phyloP scores from a whole-genome alignment of 305 asterid species.

The Rubia peregrina region DNA sequence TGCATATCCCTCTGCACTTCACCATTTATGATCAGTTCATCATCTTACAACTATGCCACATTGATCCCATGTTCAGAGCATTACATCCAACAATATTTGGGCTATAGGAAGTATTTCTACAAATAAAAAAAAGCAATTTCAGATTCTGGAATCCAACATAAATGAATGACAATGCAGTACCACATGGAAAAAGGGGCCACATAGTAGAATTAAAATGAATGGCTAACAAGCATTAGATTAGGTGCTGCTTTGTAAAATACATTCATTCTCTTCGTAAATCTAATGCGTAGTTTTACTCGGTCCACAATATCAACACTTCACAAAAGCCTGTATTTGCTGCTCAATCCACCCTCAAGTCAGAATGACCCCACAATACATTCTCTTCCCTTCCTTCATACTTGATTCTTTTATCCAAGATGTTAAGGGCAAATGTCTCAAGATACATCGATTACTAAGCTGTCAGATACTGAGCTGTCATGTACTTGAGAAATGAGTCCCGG shows the following conservation, averaged over 20 bases:
- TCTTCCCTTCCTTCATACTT: background rate
- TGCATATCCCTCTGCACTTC: background rate
- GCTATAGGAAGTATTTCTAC: too few relatives aligned
- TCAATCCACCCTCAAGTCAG: background rate
- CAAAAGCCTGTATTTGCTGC: background rate
- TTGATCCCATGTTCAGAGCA: background rate
- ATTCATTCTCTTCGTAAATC: background rate
- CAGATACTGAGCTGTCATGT: constrained; percentile 17
- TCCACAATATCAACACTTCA: constrained; percentile 3
- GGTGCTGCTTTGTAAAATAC: background rate
- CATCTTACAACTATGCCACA: background rate
- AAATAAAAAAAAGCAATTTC: background rate
- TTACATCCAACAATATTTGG: background rate
- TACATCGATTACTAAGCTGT: constrained; percentile 10
- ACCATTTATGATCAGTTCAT: background rate
- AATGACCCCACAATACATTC: background rate
- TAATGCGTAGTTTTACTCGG: background rate
- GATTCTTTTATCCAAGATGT: background rate
- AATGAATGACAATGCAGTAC: background rate
- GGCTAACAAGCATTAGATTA: background rate
- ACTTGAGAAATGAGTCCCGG: constrained; percentile 17
- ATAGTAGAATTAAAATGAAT: constrained; percentile 1
- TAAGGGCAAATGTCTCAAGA: background rate
- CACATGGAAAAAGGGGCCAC: background rate
- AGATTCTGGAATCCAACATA: constrained; percentile 1